Evolutionary conservation across 352 stramenopile genomes (phyloP), one percentile per base, ranked within the genome.

Genomic region (Phytophthora boehmeriae): DNA sequence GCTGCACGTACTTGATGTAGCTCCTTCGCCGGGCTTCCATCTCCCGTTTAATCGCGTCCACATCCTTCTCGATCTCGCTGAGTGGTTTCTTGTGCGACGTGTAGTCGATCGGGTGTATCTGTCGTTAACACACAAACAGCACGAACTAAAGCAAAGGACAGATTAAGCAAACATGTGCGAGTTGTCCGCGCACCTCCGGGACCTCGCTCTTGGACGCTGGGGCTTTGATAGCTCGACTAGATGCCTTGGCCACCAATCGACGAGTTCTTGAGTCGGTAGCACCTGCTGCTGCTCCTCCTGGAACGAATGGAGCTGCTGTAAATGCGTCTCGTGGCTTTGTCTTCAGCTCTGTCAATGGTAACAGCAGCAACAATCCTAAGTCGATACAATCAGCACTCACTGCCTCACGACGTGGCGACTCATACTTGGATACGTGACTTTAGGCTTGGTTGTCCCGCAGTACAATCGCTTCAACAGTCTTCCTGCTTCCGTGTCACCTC

Each of bases 391-490:
- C 17, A 50, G 30, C 13, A 47, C 14, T 25, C 32, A 13, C 17
- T 32, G 3, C 3, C 25, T 13, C 4, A 4, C n/a, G 5, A 72
- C 80, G 30, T 30, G 25, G 25, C 25, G 6, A 30, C 25, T 30
- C 25, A 6, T 59, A 93, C 84, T 93, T 9, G 83, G 85, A 34
- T 94, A 94, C 9, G 62, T 59, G n/a, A 94, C 70, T 35, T 84
- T 71, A 6, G 83, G 81, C 46, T 91, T 94, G n/a, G 65, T 39
- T 11, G 68, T 78, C 22, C 79, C 79, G 19, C 78, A 80, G 45
- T 94, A 94, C 11, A 94, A 52, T 47, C 88, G 88, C 73, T 89
- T 90, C 20, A 94, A 66, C 58, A 94, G 51, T 23, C 79, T 52
- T 10, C 85, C 85, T 1, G 85, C 83, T 53, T 94, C 85, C 9